Evolutionary conservation across 1,284 basidiomycete genomes (phyloP).

Genomic region (Ganoderma meredithae): DNA sequence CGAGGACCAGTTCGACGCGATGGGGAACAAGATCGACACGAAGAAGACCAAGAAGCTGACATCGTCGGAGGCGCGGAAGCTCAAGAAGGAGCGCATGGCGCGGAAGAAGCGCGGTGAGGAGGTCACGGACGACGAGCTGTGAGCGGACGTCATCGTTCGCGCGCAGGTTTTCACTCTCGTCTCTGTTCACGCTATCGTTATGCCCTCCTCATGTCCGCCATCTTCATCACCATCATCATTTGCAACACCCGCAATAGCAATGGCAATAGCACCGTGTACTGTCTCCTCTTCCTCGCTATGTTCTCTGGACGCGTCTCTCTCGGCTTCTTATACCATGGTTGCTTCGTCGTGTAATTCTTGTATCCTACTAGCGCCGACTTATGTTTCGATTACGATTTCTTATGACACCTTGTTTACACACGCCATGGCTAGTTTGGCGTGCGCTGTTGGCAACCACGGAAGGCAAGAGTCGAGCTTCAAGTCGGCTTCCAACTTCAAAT

Average conservation of each 20-base stretch:
- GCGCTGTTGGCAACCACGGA: background rate
- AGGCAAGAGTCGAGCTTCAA: background rate
- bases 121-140: constrained; percentile 67
- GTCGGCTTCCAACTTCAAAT: background rate
- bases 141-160: constrained; percentile 36
- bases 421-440: background rate
- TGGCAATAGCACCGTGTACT: constrained; percentile 14
- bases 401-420: constrained; percentile 27
- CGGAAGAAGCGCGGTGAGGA: constrained; percentile 86
- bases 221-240: background rate
- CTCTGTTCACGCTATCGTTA: constrained; percentile 25
- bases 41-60: constrained; percentile 89
- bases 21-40: constrained; percentile 93
- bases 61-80: constrained; percentile 84
- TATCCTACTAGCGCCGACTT: constrained; percentile 38
- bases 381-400: constrained; percentile 35
- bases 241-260: too few relatives aligned
- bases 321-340: constrained; percentile 33
- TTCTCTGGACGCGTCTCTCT: constrained; percentile 37
- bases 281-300: constrained; percentile 32
- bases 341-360: constrained; percentile 36
- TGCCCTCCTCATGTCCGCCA: background rate
- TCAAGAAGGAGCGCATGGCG: constrained; percentile 96
- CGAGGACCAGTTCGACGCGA: constrained; percentile 90
- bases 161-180: constrained; percentile 29